Evolutionary conservation across 2,329 filamentous ascomycete species (phyloP).

Genomic region (Fusarium pseudocircinatum): DNA sequence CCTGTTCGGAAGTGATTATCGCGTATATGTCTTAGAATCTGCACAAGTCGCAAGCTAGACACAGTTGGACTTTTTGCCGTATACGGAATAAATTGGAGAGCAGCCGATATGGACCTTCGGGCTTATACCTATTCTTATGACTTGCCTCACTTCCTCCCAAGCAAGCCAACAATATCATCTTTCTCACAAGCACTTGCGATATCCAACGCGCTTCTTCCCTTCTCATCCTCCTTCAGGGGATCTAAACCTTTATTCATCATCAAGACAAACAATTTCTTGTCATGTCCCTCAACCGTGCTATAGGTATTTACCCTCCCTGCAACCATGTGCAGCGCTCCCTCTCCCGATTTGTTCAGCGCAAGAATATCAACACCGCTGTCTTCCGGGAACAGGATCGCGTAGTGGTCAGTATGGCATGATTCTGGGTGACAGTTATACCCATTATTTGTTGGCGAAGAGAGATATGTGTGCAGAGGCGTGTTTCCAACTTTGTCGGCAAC

Average conservation of each 20-base stretch:
- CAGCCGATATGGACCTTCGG: neutral
- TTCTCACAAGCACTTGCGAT: conserved; percentile 38
- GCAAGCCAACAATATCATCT: conserved; percentile 23
- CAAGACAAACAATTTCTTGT: conserved; percentile 24
- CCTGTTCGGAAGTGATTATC: neutral
- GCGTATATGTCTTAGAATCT: neutral
- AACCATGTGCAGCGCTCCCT: conserved; percentile 34
- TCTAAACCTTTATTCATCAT: conserved; percentile 32
- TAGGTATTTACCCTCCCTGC: neutral
- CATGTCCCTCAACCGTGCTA: neutral
- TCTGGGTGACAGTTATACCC: accelerated
- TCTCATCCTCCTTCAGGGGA: conserved; percentile 32
- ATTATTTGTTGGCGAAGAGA: neutral
- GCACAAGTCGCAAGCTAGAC: neutral
- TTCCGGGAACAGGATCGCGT: conserved; percentile 18
- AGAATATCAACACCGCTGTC: conserved; percentile 24
- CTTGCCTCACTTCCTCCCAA: conserved; percentile 11
- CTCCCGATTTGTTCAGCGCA: conserved; percentile 17
- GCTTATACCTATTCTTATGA: neutral
- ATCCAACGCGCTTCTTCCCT: conserved; percentile 37
- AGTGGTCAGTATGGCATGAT: conserved; percentile 24
- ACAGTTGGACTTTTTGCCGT: neutral
- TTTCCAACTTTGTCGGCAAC: conserved; percentile 19
- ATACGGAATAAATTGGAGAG: neutral
- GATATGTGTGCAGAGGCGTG: conserved; percentile 21